phyloP scores from a whole-genome alignment of 306 rosid species.

The Prunus dulcis region DNA sequence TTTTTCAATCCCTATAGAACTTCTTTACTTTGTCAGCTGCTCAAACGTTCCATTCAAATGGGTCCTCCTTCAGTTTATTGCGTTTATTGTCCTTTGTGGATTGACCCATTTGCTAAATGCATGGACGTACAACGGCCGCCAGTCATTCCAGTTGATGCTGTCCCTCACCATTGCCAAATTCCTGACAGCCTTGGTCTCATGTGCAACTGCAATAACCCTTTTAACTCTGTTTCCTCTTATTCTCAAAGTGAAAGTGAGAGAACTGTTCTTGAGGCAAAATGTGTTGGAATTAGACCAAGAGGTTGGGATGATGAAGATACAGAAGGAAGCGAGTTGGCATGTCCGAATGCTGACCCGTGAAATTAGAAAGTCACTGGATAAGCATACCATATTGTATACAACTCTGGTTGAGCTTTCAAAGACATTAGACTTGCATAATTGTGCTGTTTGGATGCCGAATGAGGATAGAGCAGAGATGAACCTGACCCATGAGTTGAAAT shows the following conservation, averaged over 20 bases:
- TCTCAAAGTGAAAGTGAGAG: constrained; percentile 71
- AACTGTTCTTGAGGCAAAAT: constrained; percentile 65
- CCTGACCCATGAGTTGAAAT: constrained; percentile 64
- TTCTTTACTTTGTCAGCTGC: constrained; percentile 41
- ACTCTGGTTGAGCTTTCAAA: constrained; percentile 85
- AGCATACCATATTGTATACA: constrained; percentile 67
- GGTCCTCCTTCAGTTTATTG: constrained; percentile 39
- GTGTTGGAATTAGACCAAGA: constrained; percentile 72
- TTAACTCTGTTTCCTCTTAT: constrained; percentile 70
- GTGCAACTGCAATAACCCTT: constrained; percentile 78
- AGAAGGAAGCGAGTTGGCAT: constrained; percentile 77
- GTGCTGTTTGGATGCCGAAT: constrained; percentile 87
- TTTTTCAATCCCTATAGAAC: constrained; percentile 44
- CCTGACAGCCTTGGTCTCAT: constrained; percentile 78
- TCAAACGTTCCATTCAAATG: constrained; percentile 44
- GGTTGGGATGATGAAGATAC: constrained; percentile 79
- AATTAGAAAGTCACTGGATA: constrained; percentile 72
- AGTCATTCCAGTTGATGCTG: constrained; percentile 57
- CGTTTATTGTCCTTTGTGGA: constrained; percentile 46
- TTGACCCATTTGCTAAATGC: constrained; percentile 42
- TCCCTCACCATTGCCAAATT: constrained; percentile 67
- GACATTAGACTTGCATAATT: constrained; percentile 60
- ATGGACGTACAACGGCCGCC: constrained; percentile 53
- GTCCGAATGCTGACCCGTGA: constrained; percentile 80
- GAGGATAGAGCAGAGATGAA: constrained; percentile 50